phyloP scores from a whole-genome alignment of 306 rosid species.

The Pueraria montana region DNA sequence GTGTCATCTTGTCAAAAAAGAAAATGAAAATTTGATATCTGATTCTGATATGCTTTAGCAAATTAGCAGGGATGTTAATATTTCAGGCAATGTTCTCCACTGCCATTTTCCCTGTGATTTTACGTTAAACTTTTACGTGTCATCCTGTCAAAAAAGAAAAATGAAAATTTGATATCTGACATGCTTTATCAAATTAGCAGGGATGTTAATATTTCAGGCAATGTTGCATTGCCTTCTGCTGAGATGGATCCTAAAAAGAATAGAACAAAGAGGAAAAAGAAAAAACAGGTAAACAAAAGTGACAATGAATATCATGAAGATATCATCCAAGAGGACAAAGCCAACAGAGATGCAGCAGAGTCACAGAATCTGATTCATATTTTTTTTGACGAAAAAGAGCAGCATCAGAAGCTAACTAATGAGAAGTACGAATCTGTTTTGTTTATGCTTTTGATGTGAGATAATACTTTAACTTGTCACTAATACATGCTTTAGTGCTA shows the following conservation, averaged over 20 bases:
- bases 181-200: conserved; percentile 47
- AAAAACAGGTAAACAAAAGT: conserved; percentile 48
- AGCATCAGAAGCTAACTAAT: conserved; percentile 47
- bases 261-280: conserved; percentile 60
- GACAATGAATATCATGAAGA: conserved; percentile 32
- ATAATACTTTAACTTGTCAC: not conserved
- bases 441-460: not conserved
- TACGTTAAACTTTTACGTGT: not conserved
- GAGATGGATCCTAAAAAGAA: conserved; percentile 43
- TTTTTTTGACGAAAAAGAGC: conserved; percentile 48
- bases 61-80: conserved; percentile 52
- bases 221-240: conserved; percentile 42
- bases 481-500: conserved; percentile 13
- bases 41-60: not conserved
- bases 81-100: conserved; percentile 24
- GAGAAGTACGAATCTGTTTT: conserved; percentile 60
- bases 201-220: conserved; percentile 44
- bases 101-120: not conserved
- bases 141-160: conserved; percentile 25
- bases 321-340: conserved; percentile 46
- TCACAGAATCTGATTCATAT: conserved; percentile 41
- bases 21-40: conserved; percentile 15
- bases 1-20: conserved; percentile 15
- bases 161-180: conserved; percentile 14
- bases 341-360: conserved; percentile 41